phyloP scores from a whole-genome alignment of 805 yeast species.

The Wickerhamomyces bovis region DNA sequence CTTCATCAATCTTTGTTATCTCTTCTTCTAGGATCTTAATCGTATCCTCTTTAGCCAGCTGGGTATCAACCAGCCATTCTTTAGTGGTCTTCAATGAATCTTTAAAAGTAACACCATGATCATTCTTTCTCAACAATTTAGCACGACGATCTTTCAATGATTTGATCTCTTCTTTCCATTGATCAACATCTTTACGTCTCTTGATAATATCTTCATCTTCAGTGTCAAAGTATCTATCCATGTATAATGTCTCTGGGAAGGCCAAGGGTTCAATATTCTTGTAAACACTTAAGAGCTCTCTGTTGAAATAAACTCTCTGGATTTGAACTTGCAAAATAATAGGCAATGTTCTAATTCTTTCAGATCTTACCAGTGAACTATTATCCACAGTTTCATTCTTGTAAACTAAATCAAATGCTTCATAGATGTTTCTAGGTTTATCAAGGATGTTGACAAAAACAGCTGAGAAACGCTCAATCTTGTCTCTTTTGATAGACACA shows the following conservation, averaged over 20 bases:
- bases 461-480: slow-evolving; percentile 72
- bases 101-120: slow-evolving; percentile 41
- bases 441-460: slow-evolving; percentile 81
- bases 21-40: slow-evolving; percentile 42
- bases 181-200: slow-evolving; percentile 47
- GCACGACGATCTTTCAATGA: slow-evolving; percentile 38
- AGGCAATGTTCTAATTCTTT: slow-evolving; percentile 70
- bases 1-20: slow-evolving; percentile 40
- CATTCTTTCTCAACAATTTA: slow-evolving; percentile 39
- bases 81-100: slow-evolving; percentile 52
- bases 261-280: slow-evolving; percentile 81
- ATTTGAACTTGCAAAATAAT: slow-evolving; percentile 85
- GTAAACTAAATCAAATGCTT: slow-evolving; percentile 82
- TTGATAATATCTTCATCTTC: slow-evolving; percentile 44
- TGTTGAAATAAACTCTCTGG: slow-evolving; percentile 88
- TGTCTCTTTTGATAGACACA: slow-evolving; percentile 36
- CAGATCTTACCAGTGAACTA: slow-evolving; percentile 67
- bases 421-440: slow-evolving; percentile 84
- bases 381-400: slow-evolving; percentile 63
- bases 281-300: slow-evolving; percentile 64
- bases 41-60: slow-evolving; percentile 39
- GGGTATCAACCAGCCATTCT: slow-evolving; percentile 42
- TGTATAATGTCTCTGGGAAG: slow-evolving; percentile 67
- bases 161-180: slow-evolving; percentile 54
- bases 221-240: slow-evolving; percentile 84